Conservation (phyloP, 1,284 basidiomycete genomes). For the Termitomyces sp. region DNA sequence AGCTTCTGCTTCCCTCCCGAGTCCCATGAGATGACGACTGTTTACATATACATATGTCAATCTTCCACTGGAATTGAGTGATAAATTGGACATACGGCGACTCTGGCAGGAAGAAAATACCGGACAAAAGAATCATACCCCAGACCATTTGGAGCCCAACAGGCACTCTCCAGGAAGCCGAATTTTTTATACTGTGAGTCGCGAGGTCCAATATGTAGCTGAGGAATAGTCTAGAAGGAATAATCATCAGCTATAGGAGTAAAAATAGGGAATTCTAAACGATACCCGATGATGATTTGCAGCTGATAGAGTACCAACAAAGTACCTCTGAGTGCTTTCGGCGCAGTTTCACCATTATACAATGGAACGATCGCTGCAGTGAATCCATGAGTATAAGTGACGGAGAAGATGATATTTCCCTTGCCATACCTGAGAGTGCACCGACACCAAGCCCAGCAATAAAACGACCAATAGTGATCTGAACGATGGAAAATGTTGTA, state of each 20-base stretch:
- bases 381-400: background rate
- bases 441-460: constrained; percentile 74
- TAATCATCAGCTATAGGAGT: background rate
- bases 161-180: constrained; percentile 70
- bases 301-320: constrained; percentile 74
- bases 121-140: constrained; percentile 63
- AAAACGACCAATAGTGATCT: constrained; percentile 67
- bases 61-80: background rate
- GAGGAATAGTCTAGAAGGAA: constrained; percentile 52
- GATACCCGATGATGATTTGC: constrained; percentile 66
- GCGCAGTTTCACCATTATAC: constrained; percentile 78
- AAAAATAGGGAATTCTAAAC: background rate
- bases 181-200: constrained; percentile 53
- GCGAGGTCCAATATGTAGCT: constrained; percentile 72
- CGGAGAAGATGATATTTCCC: background rate
- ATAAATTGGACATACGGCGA: constrained; percentile 52
- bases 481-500: constrained; percentile 54
- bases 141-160: constrained; percentile 65
- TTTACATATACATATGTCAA: background rate
- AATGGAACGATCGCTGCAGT: constrained; percentile 66
- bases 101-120: constrained; percentile 74
- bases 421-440: constrained; percentile 56
- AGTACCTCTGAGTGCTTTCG: constrained; percentile 70
- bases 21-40: constrained; percentile 61
- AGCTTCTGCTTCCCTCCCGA: constrained; percentile 49